A percentile compares a stretch with the other conserved stretches of the same genome.
phyloP scores from a whole-genome alignment of 1,284 basidiomycete genomes.

The Xerocomus nothofagi region DNA sequence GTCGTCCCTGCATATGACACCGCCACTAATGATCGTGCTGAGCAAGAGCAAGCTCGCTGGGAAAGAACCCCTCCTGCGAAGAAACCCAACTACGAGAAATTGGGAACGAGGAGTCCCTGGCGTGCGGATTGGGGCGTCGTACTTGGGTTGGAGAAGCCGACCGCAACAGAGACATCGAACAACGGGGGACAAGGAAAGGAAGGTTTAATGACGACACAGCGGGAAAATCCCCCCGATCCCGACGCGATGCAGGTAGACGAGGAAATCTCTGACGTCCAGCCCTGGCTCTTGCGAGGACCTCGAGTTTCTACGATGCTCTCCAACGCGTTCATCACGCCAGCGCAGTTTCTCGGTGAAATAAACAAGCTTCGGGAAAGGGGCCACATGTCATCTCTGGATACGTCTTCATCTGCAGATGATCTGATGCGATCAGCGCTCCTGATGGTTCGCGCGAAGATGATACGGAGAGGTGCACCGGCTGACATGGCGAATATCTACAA shows the following conservation, averaged over 20 bases:
- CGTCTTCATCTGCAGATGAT: conserved; percentile 37
- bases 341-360: conserved; percentile 51
- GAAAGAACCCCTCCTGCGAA: conserved; percentile 83
- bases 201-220: conserved; percentile 55
- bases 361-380: conserved; percentile 61
- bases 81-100: conserved; percentile 65
- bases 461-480: conserved; percentile 68
- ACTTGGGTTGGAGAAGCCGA: conserved; percentile 45
- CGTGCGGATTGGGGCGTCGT: conserved; percentile 69
- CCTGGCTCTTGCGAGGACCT: conserved; percentile 70
- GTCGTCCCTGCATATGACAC: conserved; percentile 51
- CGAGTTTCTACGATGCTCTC: conserved; percentile 47
- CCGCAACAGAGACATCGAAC: background rate
- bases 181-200: conserved; percentile 30
- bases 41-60: conserved; percentile 65
- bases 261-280: conserved; percentile 24
- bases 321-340: conserved; percentile 43
- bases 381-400: conserved; percentile 41
- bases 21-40: conserved; percentile 48
- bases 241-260: conserved; percentile 12
- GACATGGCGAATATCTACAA: conserved; percentile 73
- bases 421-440: conserved; percentile 63
- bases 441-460: conserved; percentile 59
- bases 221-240: conserved; percentile 32
- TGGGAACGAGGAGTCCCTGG: conserved; percentile 75